Base-by-base conservation (phyloP, 805 yeast species). In the Candida ulmi region DNA sequence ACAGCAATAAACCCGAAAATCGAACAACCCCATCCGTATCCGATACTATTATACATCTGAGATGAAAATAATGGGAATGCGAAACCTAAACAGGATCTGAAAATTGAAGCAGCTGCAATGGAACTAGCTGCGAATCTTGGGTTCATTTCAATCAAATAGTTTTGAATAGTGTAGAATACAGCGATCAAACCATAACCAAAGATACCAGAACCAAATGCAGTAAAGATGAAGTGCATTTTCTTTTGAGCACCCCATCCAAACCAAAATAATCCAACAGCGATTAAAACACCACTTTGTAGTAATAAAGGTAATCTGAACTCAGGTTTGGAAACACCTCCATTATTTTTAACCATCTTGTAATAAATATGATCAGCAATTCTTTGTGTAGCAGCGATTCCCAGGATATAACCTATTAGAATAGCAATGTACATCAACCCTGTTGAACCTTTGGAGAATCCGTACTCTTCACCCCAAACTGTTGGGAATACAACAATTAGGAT, bases 1-100 rank as follows among this genome's bases (percentile, higher is more conserved):
- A 79, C 43, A 8, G 74, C 80, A 36, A 80, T 57, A 30, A 79
- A 63, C 0, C 73, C 88, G 56, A 79, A 76, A 50, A 82, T 54
- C 0, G 84, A 73, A 52, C 76, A 74, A 18, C 85, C 85, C 88
- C 87, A 81, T 5, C 85, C 86, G 48, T 78, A 79, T 17, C 81
- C 80, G 33, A 83, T 57, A 9, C 42, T 57, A 34, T 58, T 59
- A 55, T 78, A 83, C 80, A 82, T 74, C 8, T 69, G 61, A 8
- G 66, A 58, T 3, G 83, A 84, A 57, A 80, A 78, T 31, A 81
- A 60, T 7, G 88, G 93, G 63, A 83, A 80, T 11, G 74, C 66
- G 39, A 80, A 83, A 1, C 90, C 91, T 51, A 83, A 71, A 32
- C 72, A 56, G 5, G 87, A 78, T 50, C 93, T 66, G 50, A 78